Base-by-base conservation (phyloP, 1,139 yeast species). In the Suhomyces guaymorum region DNA sequence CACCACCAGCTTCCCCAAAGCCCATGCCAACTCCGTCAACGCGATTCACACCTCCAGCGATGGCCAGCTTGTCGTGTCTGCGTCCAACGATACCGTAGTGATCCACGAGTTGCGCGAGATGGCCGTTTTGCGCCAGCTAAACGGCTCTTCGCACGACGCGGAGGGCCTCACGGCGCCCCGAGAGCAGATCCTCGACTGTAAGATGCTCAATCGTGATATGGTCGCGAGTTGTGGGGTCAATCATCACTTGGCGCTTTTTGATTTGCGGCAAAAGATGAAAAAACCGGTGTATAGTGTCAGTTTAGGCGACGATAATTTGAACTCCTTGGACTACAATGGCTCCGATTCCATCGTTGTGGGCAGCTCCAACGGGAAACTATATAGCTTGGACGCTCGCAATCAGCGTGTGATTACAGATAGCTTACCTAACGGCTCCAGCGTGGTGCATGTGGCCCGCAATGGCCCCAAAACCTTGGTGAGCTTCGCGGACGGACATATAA, bases 281-380 rank as follows among this genome's bases (percentile, higher is more conserved):
- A 24, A 28, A 3, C 55, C 61, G 5, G 43, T 49, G 11, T 48
- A 45, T 39, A 28, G 43, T 9, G 22, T 45, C 5, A 49, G 51
- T 29, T 37, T 57, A 16, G 58, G 66, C 9, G 44, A 45, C n/a
- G 70, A 64, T 37, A 59, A 55, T 37, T 46, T 65, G 37, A 61
- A 56, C 33, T 44, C 58, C 13, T 30, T 63, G 14, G 54, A 51
- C 12, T 50, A 38, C 28, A 32, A 33, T 15, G 34, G 28, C 5
- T 13, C 29, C 10, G 24, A 43, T 10, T 23, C 40, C 22, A 29
- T 58, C 1, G 41, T 43, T 16, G 48, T 54, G 5, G 61, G 58
- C 11, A 59, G 66, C 23, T 57, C 64, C 24, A 60, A 63, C 33
- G 65, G 68, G 2, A 33, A 34, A 12, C 32, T 63, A 14, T 51